Evolutionary conservation across 2,329 filamentous ascomycete species (phyloP).

Genomic region (Xylariales sp.): DNA sequence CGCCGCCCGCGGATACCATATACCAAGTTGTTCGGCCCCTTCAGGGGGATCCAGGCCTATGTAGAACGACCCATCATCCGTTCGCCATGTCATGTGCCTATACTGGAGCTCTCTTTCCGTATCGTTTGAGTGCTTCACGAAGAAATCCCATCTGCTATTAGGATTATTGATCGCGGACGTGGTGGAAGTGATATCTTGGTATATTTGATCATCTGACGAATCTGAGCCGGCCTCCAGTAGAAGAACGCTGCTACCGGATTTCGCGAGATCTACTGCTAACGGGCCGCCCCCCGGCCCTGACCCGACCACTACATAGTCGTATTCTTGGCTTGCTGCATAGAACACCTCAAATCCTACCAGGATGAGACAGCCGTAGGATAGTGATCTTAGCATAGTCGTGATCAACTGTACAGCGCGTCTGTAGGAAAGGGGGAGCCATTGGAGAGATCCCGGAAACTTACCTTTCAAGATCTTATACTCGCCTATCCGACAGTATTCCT

Average conservation of each 20-base stretch:
- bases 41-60: slow-evolving; percentile 64
- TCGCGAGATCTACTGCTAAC: slow-evolving; percentile 68
- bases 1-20: slow-evolving; percentile 68
- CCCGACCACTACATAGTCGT: slow-evolving; percentile 72
- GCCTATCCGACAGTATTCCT: not conserved
- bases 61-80: slow-evolving; percentile 61
- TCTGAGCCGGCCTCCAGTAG: slow-evolving; percentile 71
- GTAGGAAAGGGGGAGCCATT: slow-evolving; percentile 1
- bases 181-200: slow-evolving; percentile 30
- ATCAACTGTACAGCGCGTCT: not conserved
- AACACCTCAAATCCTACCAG: not conserved
- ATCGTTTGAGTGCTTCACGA: slow-evolving; percentile 62
- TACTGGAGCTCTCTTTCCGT: slow-evolving; percentile 64
- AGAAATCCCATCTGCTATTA: slow-evolving; percentile 72
- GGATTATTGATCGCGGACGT: slow-evolving; percentile 58
- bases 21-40: slow-evolving; percentile 62
- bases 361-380: slow-evolving; percentile 5
- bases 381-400: not conserved
- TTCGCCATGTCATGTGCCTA: slow-evolving; percentile 67
- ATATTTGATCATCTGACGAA: slow-evolving; percentile 57
- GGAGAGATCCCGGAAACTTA: slow-evolving; percentile 5
- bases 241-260: slow-evolving; percentile 69
- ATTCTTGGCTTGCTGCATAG: slow-evolving; percentile 46
- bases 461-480: slow-evolving; percentile 19
- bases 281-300: slow-evolving; percentile 70